Conservation (phyloP, 2,329 filamentous ascomycete species). For the Aspergillus eucalypticola region DNA sequence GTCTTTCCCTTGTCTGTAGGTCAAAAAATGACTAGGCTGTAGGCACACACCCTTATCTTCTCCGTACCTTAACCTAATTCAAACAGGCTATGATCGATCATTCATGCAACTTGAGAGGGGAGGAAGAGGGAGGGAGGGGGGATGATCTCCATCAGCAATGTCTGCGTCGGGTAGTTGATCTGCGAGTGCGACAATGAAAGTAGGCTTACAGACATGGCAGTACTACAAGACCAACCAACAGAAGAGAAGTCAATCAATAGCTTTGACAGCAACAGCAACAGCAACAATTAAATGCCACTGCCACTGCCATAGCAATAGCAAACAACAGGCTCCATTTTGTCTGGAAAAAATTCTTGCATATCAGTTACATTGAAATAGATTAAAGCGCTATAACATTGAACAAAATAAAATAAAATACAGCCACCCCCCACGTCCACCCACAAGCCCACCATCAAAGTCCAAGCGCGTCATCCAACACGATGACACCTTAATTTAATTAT, state of each 20-base stretch:
- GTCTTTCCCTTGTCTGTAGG: no score
- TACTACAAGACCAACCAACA: background rate
- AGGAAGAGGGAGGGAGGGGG: background rate
- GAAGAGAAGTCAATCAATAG: background rate
- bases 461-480: no score
- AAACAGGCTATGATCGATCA: slow-evolving; percentile 20
- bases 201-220: background rate
- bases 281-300: background rate
- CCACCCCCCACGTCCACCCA: no score
- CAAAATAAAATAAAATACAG: background rate
- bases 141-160: slow-evolving; percentile 17
- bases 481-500: no score
- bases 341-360: background rate
- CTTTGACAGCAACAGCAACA: background rate
- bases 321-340: background rate
- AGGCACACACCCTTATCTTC: background rate
- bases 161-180: slow-evolving; percentile 20
- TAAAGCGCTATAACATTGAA: slow-evolving; percentile 11
- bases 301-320: background rate
- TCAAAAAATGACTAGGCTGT: background rate
- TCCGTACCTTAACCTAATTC: slow-evolving; percentile 21
- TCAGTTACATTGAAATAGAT: slow-evolving; percentile 8
- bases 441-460: no score
- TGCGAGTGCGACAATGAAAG: slow-evolving; percentile 9
- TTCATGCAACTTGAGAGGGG: slow-evolving; percentile 4